phyloP scores from a whole-genome alignment of 1,284 basidiomycete genomes.

The Ceratobasidium sp. region DNA sequence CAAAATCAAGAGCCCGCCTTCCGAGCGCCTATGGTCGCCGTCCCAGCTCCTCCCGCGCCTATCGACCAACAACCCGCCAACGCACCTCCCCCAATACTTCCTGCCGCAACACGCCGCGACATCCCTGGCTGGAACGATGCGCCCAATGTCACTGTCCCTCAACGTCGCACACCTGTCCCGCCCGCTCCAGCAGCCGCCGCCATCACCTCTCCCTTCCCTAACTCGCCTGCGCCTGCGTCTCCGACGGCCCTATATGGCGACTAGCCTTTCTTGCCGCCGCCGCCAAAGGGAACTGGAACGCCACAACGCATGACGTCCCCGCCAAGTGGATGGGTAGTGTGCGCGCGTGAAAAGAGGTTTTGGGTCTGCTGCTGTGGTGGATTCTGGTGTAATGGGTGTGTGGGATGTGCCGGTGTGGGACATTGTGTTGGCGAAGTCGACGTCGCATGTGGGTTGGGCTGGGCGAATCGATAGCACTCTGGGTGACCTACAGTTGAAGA shows the following conservation, averaged over 20 bases:
- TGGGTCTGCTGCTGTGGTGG: too few relatives aligned
- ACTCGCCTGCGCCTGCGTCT: slow-evolving; percentile 64
- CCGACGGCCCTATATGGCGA: slow-evolving; percentile 55
- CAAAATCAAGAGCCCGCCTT: slow-evolving; percentile 53
- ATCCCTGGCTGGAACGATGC: slow-evolving; percentile 95
- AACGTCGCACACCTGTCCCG: slow-evolving; percentile 68
- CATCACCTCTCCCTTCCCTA: slow-evolving; percentile 93
- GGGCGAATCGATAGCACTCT: too few relatives aligned
- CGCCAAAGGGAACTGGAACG: slow-evolving; percentile 50
- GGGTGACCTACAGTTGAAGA: too few relatives aligned
- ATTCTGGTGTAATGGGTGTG: too few relatives aligned
- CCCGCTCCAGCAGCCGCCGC: slow-evolving; percentile 70
- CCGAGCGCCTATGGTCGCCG: slow-evolving; percentile 50
- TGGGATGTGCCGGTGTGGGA: too few relatives aligned
- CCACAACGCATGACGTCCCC: slow-evolving; percentile 53
- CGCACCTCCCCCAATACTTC: slow-evolving; percentile 55
- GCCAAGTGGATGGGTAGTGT: slow-evolving; percentile 54
- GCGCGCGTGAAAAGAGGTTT: too few relatives aligned
- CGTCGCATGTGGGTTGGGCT: too few relatives aligned
- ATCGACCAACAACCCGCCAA: slow-evolving; percentile 57
- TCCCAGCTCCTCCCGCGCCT: slow-evolving; percentile 58
- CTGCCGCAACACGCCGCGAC: slow-evolving; percentile 69
- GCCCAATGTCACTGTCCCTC: slow-evolving; percentile 66
- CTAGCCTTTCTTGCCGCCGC: slow-evolving; percentile 54
- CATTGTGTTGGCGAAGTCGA: too few relatives aligned